Base-by-base conservation (phyloP, 1,284 basidiomycete species). In the Ustilago sp. region DNA sequence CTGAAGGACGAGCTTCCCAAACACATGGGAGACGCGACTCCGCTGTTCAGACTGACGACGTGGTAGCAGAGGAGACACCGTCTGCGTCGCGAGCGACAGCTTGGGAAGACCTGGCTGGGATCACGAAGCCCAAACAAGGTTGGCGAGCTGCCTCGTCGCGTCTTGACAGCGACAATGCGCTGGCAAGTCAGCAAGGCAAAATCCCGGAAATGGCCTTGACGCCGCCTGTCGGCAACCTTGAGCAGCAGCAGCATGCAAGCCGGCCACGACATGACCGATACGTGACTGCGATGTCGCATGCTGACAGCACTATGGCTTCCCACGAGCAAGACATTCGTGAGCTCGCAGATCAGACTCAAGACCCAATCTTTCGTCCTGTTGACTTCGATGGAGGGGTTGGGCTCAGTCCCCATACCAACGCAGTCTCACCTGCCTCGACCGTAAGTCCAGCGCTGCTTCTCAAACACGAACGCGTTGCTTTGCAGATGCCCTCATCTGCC, bases 81-180 rank as follows among this genome's bases (percentile, higher is more conserved):
- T 31, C 58, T 19, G 47, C 47, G 17, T 47, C 34, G 17, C 58
- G 31, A 17, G 28, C 31, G 31, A 63, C 34, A 13, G 55, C 63
- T 32, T 65, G 63, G 63, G 63, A 65, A 65, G 63, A 54, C 35
- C 50, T 65, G 13, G 48, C 63, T 19, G 63, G 63, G 19, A 35
- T 59, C 2, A 8, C 36, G 15, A 7, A 51, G 15, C 23, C 31
- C 6, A 15, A 9, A 51, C 28, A 39, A 39, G 58, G n/a, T 19
- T 28, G 17, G 17, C 32, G 32, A 17, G 31, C 43, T 28, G 36
- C 31, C 9, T 15, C 43, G 19, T 45, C n/a, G 43, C 43, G 43
- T 19, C 43, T 45, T 45, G 43, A 19, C 43, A 19, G 17, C 7
- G 17, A 17, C 8, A 11, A 45, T 7, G 43, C 43, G 19, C 7